Percentiles rank a stretch among this genome's conserved stretches.
Evolutionary conservation across 495 filamentous ascomycete species (phyloP).

Genomic region (Penicillium psychrofluorescens): DNA sequence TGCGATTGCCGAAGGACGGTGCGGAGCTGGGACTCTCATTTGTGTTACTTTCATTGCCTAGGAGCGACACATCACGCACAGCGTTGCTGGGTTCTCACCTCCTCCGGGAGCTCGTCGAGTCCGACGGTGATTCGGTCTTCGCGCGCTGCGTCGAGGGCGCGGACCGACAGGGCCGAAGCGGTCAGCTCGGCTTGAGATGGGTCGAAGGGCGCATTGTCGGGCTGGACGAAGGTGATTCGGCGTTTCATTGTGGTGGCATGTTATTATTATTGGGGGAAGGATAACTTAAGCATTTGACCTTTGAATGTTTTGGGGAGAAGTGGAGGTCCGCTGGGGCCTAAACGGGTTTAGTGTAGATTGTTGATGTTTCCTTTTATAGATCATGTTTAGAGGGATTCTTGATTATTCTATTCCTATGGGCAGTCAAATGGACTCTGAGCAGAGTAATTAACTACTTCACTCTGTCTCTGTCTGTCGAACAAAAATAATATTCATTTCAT

Average conservation of each 20-base stretch:
- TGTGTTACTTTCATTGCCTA: not conserved
- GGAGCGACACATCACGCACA: not conserved
- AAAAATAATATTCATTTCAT: not conserved
- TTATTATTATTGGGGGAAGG: not conserved
- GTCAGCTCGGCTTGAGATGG: slow-evolving; percentile 50
- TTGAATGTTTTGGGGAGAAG: slow-evolving; percentile 8
- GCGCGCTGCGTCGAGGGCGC: slow-evolving; percentile 53
- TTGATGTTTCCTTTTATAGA: no score
- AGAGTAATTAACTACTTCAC: no score
- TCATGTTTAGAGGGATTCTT: no score
- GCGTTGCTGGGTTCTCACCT: slow-evolving; percentile 35
- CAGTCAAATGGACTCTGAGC: no score
- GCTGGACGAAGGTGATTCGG: slow-evolving; percentile 74
- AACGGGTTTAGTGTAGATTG: slow-evolving; percentile 12
- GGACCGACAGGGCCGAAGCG: slow-evolving; percentile 40
- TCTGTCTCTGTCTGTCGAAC: not conserved
- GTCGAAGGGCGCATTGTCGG: slow-evolving; percentile 51
- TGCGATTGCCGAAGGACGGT: slow-evolving; percentile 56
- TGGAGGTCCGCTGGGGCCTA: slow-evolving; percentile 18
- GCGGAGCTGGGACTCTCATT: slow-evolving; percentile 38
- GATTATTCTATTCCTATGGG: no score
- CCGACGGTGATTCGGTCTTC: slow-evolving; percentile 75
- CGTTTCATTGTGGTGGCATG: slow-evolving; percentile 57
- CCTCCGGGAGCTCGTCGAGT: slow-evolving; percentile 63
- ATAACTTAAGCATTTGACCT: not conserved